Percentiles rank a stretch among this genome's conserved stretches.
These are phyloP conservation scores for Metschnikowia similis DNA, from an alignment of 805 yeast species.

Conservation along the genomic window DNA sequence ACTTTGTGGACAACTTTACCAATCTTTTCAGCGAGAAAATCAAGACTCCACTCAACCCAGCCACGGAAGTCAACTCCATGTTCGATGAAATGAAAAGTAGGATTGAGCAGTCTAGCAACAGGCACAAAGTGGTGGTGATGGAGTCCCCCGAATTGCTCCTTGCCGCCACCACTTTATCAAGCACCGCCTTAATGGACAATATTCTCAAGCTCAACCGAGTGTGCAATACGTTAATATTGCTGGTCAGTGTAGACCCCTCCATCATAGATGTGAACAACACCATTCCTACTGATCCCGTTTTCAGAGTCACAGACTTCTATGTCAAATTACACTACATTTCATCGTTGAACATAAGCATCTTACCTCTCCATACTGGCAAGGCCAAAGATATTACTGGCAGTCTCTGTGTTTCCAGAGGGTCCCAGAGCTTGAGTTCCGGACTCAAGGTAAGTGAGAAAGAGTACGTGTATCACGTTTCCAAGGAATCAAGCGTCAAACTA, in stretches of 20 bases:
- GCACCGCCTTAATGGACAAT: slow-evolving; percentile 33
- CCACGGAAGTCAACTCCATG: slow-evolving; percentile 11
- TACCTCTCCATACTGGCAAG: slow-evolving; percentile 73
- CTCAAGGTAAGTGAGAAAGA: slow-evolving; percentile 50
- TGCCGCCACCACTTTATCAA: slow-evolving; percentile 35
- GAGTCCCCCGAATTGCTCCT: slow-evolving; percentile 48
- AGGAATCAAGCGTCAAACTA: slow-evolving; percentile 47
- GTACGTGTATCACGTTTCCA: slow-evolving; percentile 54
- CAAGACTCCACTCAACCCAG: slow-evolving; percentile 19
- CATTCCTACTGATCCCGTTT: slow-evolving; percentile 28
- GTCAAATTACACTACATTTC: slow-evolving; percentile 48
- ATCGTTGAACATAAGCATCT: slow-evolving; percentile 48
- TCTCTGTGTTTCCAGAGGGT: slow-evolving; percentile 56
- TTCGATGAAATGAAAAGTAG: slow-evolving; percentile 17
- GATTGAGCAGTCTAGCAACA: slow-evolving; percentile 5
- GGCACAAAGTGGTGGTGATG: slow-evolving; percentile 31
- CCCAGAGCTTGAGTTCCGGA: slow-evolving; percentile 24
- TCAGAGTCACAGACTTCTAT: slow-evolving; percentile 45
- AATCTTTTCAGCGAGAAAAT: slow-evolving; percentile 38
- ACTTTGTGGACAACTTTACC: slow-evolving; percentile 44
- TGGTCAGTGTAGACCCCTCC: slow-evolving; percentile 34
- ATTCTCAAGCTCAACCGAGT: slow-evolving; percentile 26
- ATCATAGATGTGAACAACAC: slow-evolving; percentile 26
- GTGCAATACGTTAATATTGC: slow-evolving; percentile 33
- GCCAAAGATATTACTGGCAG: slow-evolving; percentile 82